Percentiles rank a stretch among this genome's conserved stretches.
phyloP scores from a whole-genome alignment of 768 basidiomycete species.

The Tricholoma sp. region DNA sequence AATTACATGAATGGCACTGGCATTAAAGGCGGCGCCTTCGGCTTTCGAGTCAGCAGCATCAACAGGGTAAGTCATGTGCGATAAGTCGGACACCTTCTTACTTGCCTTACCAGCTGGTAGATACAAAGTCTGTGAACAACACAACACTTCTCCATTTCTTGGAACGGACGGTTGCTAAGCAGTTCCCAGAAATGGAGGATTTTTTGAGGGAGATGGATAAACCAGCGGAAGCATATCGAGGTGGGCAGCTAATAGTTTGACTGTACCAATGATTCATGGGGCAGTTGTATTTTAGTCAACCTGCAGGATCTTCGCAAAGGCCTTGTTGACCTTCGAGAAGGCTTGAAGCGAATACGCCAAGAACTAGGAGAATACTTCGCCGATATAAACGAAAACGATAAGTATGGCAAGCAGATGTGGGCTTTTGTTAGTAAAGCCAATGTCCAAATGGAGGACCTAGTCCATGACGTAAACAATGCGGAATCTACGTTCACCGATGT shows the following conservation, averaged over 20 bases:
- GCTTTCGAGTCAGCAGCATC: conserved; percentile 95
- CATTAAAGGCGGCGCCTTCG: conserved; percentile 93
- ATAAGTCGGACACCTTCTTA: not conserved
- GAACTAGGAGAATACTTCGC: conserved; percentile 79
- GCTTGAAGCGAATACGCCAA: conserved; percentile 72
- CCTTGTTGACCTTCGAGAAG: conserved; percentile 64
- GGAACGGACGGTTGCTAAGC: conserved; percentile 79
- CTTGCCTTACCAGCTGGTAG: conserved; percentile 63
- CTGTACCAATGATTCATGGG: conserved; percentile 3
- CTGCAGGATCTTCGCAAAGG: conserved; percentile 80
- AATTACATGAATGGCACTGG: conserved; percentile 99
- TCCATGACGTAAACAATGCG: conserved; percentile 83
- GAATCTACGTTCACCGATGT: conserved; percentile 82
- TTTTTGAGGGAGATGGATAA: conserved; percentile 87
- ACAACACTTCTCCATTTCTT: conserved; percentile 93
- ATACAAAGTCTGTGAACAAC: conserved; percentile 94
- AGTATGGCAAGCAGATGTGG: conserved; percentile 91
- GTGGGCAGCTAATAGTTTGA: conserved; percentile 34
- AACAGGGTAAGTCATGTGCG: conserved; percentile 63
- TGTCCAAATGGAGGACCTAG: conserved; percentile 72
- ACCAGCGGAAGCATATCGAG: conserved; percentile 90
- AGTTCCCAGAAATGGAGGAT: conserved; percentile 81
- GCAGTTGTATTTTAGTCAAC: conserved; percentile 52
- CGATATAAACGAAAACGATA: conserved; percentile 64
- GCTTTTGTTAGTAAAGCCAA: conserved; percentile 75